Evolutionary conservation across 2,329 filamentous ascomycete genomes (phyloP), one percentile per base, ranked within the genome.

Genomic region (Lachnum nothofagi): DNA sequence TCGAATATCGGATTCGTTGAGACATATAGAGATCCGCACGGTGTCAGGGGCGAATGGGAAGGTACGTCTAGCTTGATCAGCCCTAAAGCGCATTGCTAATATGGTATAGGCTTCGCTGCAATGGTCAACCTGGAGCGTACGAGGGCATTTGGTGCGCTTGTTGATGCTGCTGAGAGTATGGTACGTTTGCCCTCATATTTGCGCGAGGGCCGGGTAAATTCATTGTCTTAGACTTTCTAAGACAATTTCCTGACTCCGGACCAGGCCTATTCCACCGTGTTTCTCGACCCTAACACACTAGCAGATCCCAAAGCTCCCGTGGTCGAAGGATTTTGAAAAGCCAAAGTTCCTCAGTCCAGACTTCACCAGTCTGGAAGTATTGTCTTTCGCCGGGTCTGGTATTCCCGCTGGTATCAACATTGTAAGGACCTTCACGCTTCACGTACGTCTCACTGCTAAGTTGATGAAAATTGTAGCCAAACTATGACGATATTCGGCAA

Each of bases 311-410:
- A 82, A 94, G 54, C 73, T 98, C 12, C 93, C 93, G 0, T 98
- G 93, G 93, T 73, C 76, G 29, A 78, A 80, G 40, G 86, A 88
- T 0, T 98, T 97, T 58, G 93, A 98, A 66, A 97, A 97, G 70
- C 91, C 96, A 72, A 90, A 86, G 63, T 98, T 98, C 69, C 71
- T 95, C 29, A 91, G 88, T 44, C 93, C 93, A 0, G 93, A 98
- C 67, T 98, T 98, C 65, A 97, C 93, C 0, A 93, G 87, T 8
- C 76, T 97, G 1, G 93, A 98, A 67, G 90, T 96, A 2, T 70
- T 96, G 52, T 89, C 86, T 1, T 96, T 96, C 60, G 78, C 79
- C 65, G 79, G 74, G 9, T 56, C 53, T 49, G 84, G 80, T 48
- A 86, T 85, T 46, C 82, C 82, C 8, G 81, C 80, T 20, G 82